Evolutionary conservation across 2,329 filamentous ascomycete species (phyloP), one percentile per base, ranked within the genome.

Genomic region (Monilinia vaccinii-corymbosi): DNA sequence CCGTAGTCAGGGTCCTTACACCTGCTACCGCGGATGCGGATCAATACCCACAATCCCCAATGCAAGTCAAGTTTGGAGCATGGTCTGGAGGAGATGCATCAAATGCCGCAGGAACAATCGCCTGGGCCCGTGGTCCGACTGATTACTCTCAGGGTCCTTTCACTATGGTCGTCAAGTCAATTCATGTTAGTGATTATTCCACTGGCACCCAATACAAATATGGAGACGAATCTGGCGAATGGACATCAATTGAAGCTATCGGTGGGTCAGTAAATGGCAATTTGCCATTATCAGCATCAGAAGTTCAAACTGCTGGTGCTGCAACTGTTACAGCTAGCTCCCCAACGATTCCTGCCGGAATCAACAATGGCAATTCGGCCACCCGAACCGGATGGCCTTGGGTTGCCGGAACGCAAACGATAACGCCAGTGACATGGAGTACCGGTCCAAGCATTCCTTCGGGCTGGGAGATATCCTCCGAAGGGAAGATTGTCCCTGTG

Each of bases 21-120:
- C 82, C 84, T 45, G 78, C 76, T 53, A 85, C 89, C 56, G 89
- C 92, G 62, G 82, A 86, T 63, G 71, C 78, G 59, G 79, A 79
- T 64, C 89, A 96, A 74, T 99, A 95, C 71, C 94, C 94, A 9
- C 94, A 99, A 76, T 91, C 91, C 0, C 94, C 94, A 4, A 96
- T 96, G 91, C 88, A 91, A 75, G 77, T 97, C 75, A 95, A 93
- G 75, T 85, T 97, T 68, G 94, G 94, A 62, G 79, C 88, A 60
- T 99, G 94, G 94, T 86, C 90, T 57, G 94, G 91, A 70, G 94
- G 94, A 67, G 94, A 97, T 73, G 79, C 79, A 32, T 67, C 69
- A 67, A 97, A 97, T 73, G 71, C 85, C 1, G 73, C 80, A 16
- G 94, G 94, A 61, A 97, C 93, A 18, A 90, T 97, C 68, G 79